phyloP scores from a whole-genome alignment of 2,329 filamentous ascomycete genomes.

The Colletotrichum theobromicola region DNA sequence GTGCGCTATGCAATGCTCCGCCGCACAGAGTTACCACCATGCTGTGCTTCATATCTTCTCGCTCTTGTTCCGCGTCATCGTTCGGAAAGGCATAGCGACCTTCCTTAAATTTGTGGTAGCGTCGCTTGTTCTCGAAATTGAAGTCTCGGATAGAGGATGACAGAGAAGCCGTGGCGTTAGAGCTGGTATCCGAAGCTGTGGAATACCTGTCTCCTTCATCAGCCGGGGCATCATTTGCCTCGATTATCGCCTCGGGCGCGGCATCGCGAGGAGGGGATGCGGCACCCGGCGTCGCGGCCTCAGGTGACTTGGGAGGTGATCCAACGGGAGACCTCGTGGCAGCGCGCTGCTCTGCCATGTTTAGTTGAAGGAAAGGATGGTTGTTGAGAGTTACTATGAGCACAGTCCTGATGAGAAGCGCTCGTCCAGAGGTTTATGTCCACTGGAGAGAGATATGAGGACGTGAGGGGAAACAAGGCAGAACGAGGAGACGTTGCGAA shows the following conservation, averaged over 20 bases:
- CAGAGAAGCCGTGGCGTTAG: constrained; percentile 6
- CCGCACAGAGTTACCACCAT: constrained; percentile 24
- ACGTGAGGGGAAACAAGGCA: neutral
- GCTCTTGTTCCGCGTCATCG: constrained; percentile 47
- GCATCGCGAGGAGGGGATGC: neutral
- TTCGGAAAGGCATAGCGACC: constrained; percentile 45
- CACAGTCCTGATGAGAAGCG: neutral
- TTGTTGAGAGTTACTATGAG: neutral
- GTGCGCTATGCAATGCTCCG: neutral
- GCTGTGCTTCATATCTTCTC: constrained; percentile 40
- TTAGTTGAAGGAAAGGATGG: neutral
- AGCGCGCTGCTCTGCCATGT: neutral
- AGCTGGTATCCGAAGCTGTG: neutral
- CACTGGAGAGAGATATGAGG: neutral
- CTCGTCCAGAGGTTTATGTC: neutral
- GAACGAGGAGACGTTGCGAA: neutral
- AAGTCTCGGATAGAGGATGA: constrained; percentile 41
- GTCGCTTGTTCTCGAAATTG: constrained; percentile 45
- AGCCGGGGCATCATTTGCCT: neutral
- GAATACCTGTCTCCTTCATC: neutral
- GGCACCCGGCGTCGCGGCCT: neutral
- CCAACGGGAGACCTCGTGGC: neutral
- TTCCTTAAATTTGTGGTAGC: constrained; percentile 46
- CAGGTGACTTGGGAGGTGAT: neutral
- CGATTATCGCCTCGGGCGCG: neutral